Conservation (phyloP, 441 rosid species). For the Pelargonium citronellum region DNA sequence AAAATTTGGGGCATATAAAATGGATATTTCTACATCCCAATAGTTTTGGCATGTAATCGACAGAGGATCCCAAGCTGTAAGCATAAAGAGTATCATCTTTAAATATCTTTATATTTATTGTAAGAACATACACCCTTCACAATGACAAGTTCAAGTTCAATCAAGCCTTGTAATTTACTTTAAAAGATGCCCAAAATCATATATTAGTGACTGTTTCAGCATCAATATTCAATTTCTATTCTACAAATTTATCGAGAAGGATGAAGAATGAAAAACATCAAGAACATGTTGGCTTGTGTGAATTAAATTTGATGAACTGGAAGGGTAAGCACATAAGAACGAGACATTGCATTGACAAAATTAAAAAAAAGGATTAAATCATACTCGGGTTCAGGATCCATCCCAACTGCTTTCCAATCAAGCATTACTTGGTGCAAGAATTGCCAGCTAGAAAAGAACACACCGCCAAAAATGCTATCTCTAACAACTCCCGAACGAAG, state of each 20-base stretch:
- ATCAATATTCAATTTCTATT: not conserved
- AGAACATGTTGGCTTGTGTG: not conserved
- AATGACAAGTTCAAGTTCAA: no score
- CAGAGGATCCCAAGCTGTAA: no score
- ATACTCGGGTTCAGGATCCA: constrained; percentile 80
- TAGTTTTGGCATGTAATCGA: no score
- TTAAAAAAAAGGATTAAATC: constrained; percentile 4
- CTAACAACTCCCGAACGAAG: constrained; percentile 62
- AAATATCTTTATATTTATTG: no score
- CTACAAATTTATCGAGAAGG: not conserved
- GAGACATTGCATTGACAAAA: not conserved
- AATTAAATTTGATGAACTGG: not conserved
- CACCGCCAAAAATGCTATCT: constrained; percentile 67
- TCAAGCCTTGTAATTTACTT: no score
- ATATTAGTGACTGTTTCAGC: no score
- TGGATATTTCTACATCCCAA: not conserved
- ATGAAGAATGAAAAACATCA: not conserved
- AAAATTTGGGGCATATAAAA: not conserved
- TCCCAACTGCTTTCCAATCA: constrained; percentile 82
- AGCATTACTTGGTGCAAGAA: constrained; percentile 61
- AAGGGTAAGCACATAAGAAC: not conserved
- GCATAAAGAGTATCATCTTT: no score
- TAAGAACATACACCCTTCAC: no score
- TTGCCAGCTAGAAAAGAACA: constrained; percentile 85
- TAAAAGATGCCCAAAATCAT: no score